Conservation (phyloP, 306 rosid species). For the Cicer yamashitae region DNA sequence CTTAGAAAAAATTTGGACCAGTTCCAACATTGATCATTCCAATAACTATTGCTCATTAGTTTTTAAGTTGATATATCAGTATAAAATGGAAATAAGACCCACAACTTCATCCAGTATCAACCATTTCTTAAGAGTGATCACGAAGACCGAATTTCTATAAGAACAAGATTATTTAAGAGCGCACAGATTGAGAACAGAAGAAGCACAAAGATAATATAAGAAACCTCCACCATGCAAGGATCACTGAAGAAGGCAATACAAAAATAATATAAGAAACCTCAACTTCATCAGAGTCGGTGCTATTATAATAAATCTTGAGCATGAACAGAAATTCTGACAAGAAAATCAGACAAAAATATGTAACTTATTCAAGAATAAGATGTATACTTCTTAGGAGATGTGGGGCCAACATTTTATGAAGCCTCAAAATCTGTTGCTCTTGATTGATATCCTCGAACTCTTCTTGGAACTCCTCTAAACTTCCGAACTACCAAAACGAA, state of each 20-base stretch:
- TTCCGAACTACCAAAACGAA: constrained; percentile 70
- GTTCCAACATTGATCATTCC: constrained; percentile 31
- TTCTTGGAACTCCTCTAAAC: constrained; percentile 97
- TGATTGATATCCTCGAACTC: constrained; percentile 97
- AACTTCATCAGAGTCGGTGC: constrained; percentile 26
- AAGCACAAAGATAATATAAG: background rate
- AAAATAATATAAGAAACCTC: constrained; percentile 11
- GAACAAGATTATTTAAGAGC: constrained; percentile 24
- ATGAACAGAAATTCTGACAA: constrained; percentile 1
- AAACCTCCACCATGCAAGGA: background rate
- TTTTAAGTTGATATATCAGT: background rate
- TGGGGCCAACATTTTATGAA: constrained; percentile 93
- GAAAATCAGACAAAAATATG: constrained; percentile 28
- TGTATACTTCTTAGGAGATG: constrained; percentile 90
- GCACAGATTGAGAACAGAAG: constrained; percentile 31
- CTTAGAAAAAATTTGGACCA: background rate
- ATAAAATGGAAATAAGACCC: constrained; percentile 27
- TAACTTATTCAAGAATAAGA: constrained; percentile 47
- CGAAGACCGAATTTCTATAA: constrained; percentile 15
- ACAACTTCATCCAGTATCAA: constrained; percentile 16
- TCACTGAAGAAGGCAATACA: constrained; percentile 18
- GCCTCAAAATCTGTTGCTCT: constrained; percentile 93
- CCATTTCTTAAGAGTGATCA: constrained; percentile 23
- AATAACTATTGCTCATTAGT: constrained; percentile 33
- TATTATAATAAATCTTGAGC: constrained; percentile 10